These are phyloP conservation scores for Chrysanthemum makinoi DNA, from an alignment of 129 eudicot genomes.

Conservation along the genomic window DNA sequence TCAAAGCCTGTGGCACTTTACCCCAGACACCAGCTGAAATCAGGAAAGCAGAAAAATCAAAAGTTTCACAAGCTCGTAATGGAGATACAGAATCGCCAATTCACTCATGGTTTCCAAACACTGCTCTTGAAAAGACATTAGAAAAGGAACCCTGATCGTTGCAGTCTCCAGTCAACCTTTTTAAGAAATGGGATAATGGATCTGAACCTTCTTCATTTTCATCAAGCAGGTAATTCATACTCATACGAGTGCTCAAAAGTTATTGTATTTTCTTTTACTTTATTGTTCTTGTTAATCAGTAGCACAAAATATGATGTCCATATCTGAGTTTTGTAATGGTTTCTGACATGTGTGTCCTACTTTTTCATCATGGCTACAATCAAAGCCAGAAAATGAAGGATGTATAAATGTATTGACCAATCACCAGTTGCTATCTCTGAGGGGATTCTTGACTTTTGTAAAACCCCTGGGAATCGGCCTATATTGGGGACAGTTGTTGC, in stretches of 20 bases:
- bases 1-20: slow-evolving; percentile 87
- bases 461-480: too few species aligned
- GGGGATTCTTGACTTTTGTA: slow-evolving; percentile 33
- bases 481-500: too few species aligned
- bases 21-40: slow-evolving; percentile 78
- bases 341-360: slow-evolving; percentile 31
- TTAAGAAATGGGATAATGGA: slow-evolving; percentile 33
- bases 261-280: background rate
- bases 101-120: slow-evolving; percentile 49
- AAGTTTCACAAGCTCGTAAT: slow-evolving; percentile 23
- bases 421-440: slow-evolving; percentile 13
- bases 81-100: slow-evolving; percentile 33
- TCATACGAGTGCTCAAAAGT: slow-evolving; percentile 2
- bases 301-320: background rate
- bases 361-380: slow-evolving; percentile 55
- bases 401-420: slow-evolving; percentile 22
- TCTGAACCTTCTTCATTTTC: slow-evolving; percentile 37
- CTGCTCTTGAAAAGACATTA: slow-evolving; percentile 39
- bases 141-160: slow-evolving; percentile 50
- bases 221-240: slow-evolving; percentile 46
- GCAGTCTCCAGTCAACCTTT: slow-evolving; percentile 36
- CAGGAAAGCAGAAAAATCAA: slow-evolving; percentile 37
- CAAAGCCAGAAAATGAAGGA: slow-evolving; percentile 32
- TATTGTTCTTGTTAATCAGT: slow-evolving; percentile 6
- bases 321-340: background rate